These are phyloP conservation scores for Hyaloraphidium curvatum DNA, from an alignment of 192 early-diverging fungal species.

Conservation along the genomic window DNA sequence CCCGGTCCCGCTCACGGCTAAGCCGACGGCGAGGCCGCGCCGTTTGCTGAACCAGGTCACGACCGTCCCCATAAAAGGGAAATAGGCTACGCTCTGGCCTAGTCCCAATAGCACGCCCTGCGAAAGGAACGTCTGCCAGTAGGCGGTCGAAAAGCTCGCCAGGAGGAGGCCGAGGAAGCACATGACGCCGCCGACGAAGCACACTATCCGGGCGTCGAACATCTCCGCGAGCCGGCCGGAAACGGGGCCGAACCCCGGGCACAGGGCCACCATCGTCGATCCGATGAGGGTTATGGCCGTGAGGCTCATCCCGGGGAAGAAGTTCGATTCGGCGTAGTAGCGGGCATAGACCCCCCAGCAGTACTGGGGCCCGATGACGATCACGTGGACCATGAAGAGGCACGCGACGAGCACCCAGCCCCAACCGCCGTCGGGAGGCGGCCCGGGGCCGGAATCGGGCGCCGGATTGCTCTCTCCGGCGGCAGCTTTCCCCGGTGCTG, in stretches of 20 bases:
- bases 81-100: conserved; percentile 31
- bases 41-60: conserved; percentile 38
- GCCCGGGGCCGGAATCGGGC: too few relatives aligned
- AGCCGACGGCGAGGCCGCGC: conserved; percentile 32
- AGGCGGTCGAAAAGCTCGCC: conserved; percentile 29
- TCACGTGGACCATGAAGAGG: conserved; percentile 18
- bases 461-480: too few relatives aligned
- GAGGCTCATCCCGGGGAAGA: not conserved
- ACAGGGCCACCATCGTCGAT: not conserved
- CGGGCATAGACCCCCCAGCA: conserved; percentile 25
- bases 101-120: conserved; percentile 33
- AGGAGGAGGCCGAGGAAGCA: conserved; percentile 23
- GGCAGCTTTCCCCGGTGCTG: too few relatives aligned
- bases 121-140: conserved; percentile 35
- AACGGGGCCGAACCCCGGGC: not conserved
- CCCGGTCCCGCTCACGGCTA: conserved; percentile 14
- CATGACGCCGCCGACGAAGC: conserved; percentile 23
- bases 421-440: too few relatives aligned
- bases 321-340: conserved; percentile 9
- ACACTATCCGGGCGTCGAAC: too few relatives aligned
- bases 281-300: not conserved
- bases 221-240: not conserved
- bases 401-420: conserved; percentile 22
- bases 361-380: conserved; percentile 22
- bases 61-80: conserved; percentile 32